Base-by-base conservation (phyloP, 2,329 filamentous ascomycete species). In the Coniella lustricola region DNA sequence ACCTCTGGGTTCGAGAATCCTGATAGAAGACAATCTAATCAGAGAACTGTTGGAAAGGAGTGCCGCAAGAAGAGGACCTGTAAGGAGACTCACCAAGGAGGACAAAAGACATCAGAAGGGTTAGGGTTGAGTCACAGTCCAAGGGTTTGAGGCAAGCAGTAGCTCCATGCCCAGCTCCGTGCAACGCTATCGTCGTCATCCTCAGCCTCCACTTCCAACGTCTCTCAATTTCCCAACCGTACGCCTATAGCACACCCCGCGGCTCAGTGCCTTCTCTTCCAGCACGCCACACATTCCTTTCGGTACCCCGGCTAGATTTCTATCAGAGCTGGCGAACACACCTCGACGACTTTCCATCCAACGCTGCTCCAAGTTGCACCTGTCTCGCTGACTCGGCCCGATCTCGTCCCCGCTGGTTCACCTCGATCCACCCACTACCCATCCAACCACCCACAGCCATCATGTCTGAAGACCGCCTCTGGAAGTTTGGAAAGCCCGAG, bases 391-490 rank as follows among this genome's bases (percentile, higher is more conserved):
- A 18, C 14, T n/a, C n/a, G 22, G 31, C n/a, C 36, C 42, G n/a
- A 29, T 35, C 31, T n/a, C 21, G 21, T 33, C 14, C n/a, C 29
- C 25, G 13, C 40, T 16, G 1, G 29, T n/a, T 33, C 20, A 21
- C n/a, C 22, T n/a, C n/a, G n/a, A 25, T 9, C 18, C 25, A 14
- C 17, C 25, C 25, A 10, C 25, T 29, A 29, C 25, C 25, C 10
- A 10, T 5, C 25, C 25, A 29, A 5, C 25, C 5, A 17, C 14
- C 44, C 18, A 10, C 38, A 51, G 49, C 46, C 57, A 63, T 31
- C 43, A 82, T 82, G 77, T 76, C 80, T 54, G 79, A 83, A 56
- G 79, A 83, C 51, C 77, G 80, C 48, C 77, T 84, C 57, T 84
- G 76, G 75, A 84, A 82, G 70, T 84, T 84, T 62, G 65, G 72